Evolutionary conservation across 1,284 basidiomycete genomes (phyloP), one percentile per base, ranked within the genome.

Genomic region (Afroboletus lepidellus): DNA sequence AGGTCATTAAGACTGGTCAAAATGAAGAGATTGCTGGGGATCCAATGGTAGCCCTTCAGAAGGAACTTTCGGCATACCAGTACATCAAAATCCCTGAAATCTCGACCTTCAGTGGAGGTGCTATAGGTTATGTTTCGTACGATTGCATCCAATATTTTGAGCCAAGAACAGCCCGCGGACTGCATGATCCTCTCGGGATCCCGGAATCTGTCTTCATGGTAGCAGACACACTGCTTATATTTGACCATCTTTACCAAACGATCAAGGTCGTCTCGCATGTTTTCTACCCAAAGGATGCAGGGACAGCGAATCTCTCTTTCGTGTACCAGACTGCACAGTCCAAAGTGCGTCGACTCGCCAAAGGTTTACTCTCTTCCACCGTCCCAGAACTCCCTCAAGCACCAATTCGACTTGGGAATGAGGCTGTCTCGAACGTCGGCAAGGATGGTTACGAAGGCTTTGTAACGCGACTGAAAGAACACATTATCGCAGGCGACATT

Each of bases 181-280:
- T 90, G 46, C 79, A 81, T 53, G 93, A 97, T 58, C 74, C 86
- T 13, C 75, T 96, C 23, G 80, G 81, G 20, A 90, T 99, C 48
- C 97, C 97, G 5, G 97, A 99, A 70, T 88, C 94, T 16, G 82
- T 95, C 57, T 98, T 98, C 77, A 97, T 99, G 93, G 83, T 99
- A 49, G 88, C 92, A 60, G 94, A 98, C 69, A 94, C 90, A 7
- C 81, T 98, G 55, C 82, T 99, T 69, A 85, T 98, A 65, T 99
- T 95, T 71, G 97, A 99, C 70, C 97, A 99, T 73, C 87, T 98
- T 58, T 98, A 84, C 77, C 95, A 98, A 72, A 92, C 81, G 30
- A 77, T 98, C 72, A 97, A 97, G 69, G 83, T 98, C 62, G 94
- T 98, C 56, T 94, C 94, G 16, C 97, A 99, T 67, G 90, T 99